Conservation (phyloP, 2,329 filamentous ascomycete species). For the Polychaeton citri region DNA sequence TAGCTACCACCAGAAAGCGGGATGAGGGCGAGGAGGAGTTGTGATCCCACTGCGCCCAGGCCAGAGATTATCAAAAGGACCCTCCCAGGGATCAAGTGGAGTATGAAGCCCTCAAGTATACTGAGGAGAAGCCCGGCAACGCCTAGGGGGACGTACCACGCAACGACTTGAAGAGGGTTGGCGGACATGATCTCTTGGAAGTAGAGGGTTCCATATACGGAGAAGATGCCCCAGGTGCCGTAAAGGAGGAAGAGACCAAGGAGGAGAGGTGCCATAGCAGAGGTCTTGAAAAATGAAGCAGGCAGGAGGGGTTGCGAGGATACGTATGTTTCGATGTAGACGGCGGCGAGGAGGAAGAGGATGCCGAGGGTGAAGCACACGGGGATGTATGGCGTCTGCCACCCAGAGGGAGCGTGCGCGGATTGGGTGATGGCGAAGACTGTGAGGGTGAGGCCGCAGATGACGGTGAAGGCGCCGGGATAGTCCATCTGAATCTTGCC, state of each 20-base stretch:
- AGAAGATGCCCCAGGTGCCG: conserved; percentile 51
- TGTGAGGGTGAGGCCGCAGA: conserved; percentile 52
- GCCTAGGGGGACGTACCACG: conserved; percentile 55
- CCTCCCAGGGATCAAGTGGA: conserved; percentile 52
- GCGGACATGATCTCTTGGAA: conserved; percentile 47
- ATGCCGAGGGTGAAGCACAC: conserved; percentile 49
- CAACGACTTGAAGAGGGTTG: conserved; percentile 47
- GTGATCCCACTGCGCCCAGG: conserved; percentile 42
- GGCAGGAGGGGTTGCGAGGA: conserved; percentile 55
- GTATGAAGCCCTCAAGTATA: conserved; percentile 47
- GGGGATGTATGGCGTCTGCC: conserved; percentile 58
- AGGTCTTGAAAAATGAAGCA: conserved; percentile 52
- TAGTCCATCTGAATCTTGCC: conserved; percentile 51
- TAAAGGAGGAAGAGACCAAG: conserved; percentile 51
- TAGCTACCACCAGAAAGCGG: conserved; percentile 40
- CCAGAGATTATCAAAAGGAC: conserved; percentile 49
- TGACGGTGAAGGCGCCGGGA: conserved; percentile 46
- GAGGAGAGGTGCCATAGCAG: conserved; percentile 51
- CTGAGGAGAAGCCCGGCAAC: conserved; percentile 54
- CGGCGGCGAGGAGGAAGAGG: conserved; percentile 43
- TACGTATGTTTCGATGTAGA: conserved; percentile 59
- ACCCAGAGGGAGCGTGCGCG: conserved; percentile 52
- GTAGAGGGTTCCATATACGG: conserved; percentile 58
- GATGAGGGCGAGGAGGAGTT: conserved; percentile 50
- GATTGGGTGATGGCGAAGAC: conserved; percentile 64